Evolutionary conservation across 1,284 basidiomycete genomes (phyloP), one percentile per base, ranked within the genome.

Genomic region (Apiotrichum gamsii): DNA sequence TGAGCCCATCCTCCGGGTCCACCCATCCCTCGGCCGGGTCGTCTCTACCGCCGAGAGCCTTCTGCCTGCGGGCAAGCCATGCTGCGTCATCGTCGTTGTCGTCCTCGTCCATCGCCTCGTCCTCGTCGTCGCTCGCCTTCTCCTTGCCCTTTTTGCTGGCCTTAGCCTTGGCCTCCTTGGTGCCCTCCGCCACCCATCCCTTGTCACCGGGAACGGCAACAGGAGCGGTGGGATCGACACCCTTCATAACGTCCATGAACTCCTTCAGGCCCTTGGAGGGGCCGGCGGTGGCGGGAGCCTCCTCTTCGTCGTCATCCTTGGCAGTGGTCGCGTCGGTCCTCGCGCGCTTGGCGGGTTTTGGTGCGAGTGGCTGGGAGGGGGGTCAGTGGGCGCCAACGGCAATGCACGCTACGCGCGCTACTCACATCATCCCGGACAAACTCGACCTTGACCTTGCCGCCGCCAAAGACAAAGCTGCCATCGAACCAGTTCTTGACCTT

Each of bases 401-500:
- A n/a, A 5, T 15, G 5, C 16, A 29, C 80, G 11, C 25, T 11
- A 82, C 82, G 85, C 59, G 21, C 20, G 15, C 14, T 11, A 49
- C 59, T 38, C 72, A 80, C 62, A 64, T 87, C 84, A 73, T 90
- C 84, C 39, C 69, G 65, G 1, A 93, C 82, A 34, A 90, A 69
- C 35, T 82, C 79, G 8, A 95, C 87, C 48, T 74, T 80, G 51
- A 96, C 82, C 58, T 84, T 78, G 29, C 82, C 78, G 30, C 85
- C 81, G 49, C 84, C 83, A 41, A 90, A 75, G n/a, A 47, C 60
- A 68, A 84, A 97, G 0, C 85, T 89, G 28, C 80, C 79, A 67
- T 95, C 81, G 61, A 90, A 95, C 83, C 87, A 97, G 37, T 83
- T 79, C 65, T 80, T 80, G 0, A 87, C 90, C 14, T 78, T 78